Evolutionary conservation across 306 rosid genomes (phyloP).

Genomic region (Citrullus amarus): DNA sequence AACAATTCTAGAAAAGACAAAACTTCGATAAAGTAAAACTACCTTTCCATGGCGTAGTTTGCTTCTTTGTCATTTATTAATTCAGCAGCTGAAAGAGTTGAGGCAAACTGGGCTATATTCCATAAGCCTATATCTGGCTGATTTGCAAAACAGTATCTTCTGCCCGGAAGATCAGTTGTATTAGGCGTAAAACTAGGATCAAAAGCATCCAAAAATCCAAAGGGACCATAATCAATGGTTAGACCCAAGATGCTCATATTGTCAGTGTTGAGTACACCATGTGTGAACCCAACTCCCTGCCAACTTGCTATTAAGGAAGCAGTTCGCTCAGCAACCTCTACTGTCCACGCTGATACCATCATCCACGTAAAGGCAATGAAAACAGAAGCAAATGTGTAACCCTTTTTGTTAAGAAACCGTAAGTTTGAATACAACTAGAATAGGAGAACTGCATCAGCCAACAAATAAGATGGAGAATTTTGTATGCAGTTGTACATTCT

Average conservation of each 20-base stretch:
- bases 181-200: conserved; percentile 95
- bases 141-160: conserved; percentile 97
- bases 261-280: conserved; percentile 96
- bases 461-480: not conserved
- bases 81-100: conserved; percentile 56
- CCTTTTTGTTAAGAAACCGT: not conserved
- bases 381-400: not conserved
- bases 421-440: not conserved
- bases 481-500: not conserved
- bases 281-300: conserved; percentile 99
- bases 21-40: conserved; percentile 13
- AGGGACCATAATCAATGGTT: conserved; percentile 92
- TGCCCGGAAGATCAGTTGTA: conserved; percentile 96
- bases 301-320: conserved; percentile 86
- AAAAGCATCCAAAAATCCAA: conserved; percentile 98
- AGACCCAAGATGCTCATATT: conserved; percentile 99
- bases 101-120: conserved; percentile 76
- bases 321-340: conserved; percentile 89
- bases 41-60: conserved; percentile 96
- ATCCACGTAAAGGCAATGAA: conserved; percentile 1
- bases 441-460: not conserved
- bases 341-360: conserved; percentile 67
- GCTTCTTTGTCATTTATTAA: conserved; percentile 86
- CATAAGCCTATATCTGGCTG: conserved; percentile 97
- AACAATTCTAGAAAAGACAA: not conserved